Evolutionary conservation across 148 eudicot species (phyloP), one percentile per base, ranked within the genome.

Genomic region (Fagopyrum esculentum): DNA sequence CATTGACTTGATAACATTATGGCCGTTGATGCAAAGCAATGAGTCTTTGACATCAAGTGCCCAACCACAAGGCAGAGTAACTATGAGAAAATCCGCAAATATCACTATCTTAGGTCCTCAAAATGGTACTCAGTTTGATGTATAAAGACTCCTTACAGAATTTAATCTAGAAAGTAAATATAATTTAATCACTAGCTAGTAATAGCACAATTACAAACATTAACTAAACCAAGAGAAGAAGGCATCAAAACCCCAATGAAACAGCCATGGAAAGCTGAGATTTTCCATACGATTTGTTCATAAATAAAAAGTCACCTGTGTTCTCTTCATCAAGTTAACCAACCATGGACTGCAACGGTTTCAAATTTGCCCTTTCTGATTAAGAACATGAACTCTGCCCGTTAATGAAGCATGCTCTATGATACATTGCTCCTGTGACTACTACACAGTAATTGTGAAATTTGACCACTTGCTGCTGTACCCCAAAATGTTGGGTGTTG

Each of bases 121-220:
- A 35, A 35, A 35, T 35, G 2, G 40, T 35, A 35, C 46, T 46
- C 64, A 17, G 64, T 40, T 66, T 40, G 71, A 66, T 9, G 71
- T 40, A 43, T 66, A 66, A 15, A 35, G 46, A 66, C 0, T 66
- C 71, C 71, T 35, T 66, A 63, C 69, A 63, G 16, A 12, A 63
- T 29, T 3, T 35, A 59, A 66, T 29, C 71, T 40, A 66, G 46
- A 66, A 66, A 19, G 47, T 66, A 35, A 35, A 13, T 5, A 35
- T 9, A 29, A 49, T 49, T 49, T 49, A 56, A 63, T 30, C 35
- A 40, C 47, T 66, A 66, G 71, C 71, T 15, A 66, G 71, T 13
- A 66, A 66, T 40, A 40, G 16, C 71, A 66, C 19, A 66, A 66
- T 66, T 59, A 59, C 64, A 59, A 59, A 59, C 71, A 66, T 66